phyloP scores from a whole-genome alignment of 2,329 filamentous ascomycete genomes.

The Fusarium cyanostomum region DNA sequence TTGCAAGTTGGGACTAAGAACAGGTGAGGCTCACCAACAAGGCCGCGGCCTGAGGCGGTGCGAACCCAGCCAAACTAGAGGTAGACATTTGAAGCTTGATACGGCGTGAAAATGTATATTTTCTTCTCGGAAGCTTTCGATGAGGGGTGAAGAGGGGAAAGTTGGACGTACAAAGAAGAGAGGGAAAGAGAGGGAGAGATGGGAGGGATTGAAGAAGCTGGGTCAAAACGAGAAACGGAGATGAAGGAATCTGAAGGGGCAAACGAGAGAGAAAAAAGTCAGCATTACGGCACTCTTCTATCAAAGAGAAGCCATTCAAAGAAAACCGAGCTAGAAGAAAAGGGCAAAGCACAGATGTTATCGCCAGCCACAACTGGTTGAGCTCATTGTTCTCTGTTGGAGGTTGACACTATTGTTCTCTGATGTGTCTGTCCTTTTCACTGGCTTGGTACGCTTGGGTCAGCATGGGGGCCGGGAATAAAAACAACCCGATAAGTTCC shows the following conservation, averaged over 20 bases:
- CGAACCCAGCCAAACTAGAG: constrained; percentile 26
- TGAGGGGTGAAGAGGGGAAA: not conserved
- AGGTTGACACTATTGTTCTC: constrained; percentile 16
- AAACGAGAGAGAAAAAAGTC: constrained; percentile 8
- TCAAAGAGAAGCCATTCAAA: constrained; percentile 20
- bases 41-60: constrained; percentile 35
- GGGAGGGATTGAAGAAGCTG: constrained; percentile 1
- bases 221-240: constrained; percentile 2
- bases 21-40: constrained; percentile 36
- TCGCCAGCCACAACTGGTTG: constrained; percentile 27
- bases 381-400: not conserved
- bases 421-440: constrained; percentile 14
- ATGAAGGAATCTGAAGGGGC: constrained; percentile 22
- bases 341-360: constrained; percentile 18
- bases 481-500: not conserved
- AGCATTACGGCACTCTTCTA: constrained; percentile 7
- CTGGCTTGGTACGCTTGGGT: not conserved
- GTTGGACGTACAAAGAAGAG: not conserved
- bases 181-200: not conserved
- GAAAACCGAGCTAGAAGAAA: constrained; percentile 2
- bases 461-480: constrained; percentile 12
- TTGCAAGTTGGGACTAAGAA: constrained; percentile 1
- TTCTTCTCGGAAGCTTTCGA: not conserved
- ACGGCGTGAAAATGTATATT: not conserved
- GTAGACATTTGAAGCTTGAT: constrained; percentile 9